A percentile compares a stretch with the other conserved stretches of the same genome.
Evolutionary conservation across 257 asterid genomes (phyloP).

Genomic region (Fraxinus cuspidata): DNA sequence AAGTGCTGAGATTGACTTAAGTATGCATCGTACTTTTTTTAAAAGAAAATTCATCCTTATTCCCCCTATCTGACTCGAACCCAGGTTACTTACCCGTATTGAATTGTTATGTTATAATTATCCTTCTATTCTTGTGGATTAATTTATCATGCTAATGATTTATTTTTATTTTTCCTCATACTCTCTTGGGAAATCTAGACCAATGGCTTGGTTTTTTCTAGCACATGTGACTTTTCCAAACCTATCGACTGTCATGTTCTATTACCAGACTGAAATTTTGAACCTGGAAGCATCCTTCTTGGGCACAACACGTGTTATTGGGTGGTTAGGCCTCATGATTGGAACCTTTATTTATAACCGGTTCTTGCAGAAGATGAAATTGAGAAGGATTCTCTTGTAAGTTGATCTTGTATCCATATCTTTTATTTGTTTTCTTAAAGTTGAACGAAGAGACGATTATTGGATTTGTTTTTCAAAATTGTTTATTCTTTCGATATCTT

Average conservation of each 20-base stretch:
- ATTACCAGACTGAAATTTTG: constrained; percentile 86
- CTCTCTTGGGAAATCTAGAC: constrained; percentile 56
- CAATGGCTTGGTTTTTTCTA: constrained; percentile 97
- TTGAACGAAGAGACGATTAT: not conserved
- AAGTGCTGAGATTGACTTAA: constrained; percentile 7
- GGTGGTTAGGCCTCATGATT: constrained; percentile 92
- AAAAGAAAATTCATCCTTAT: too few relatives aligned
- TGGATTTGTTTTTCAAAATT: not conserved
- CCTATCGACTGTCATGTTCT: constrained; percentile 85
- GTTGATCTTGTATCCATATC: constrained; percentile 33
- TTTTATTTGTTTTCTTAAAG: not conserved
- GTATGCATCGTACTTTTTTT: not conserved
- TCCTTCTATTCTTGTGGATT: constrained; percentile 7
- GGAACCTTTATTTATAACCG: constrained; percentile 81
- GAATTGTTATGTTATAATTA: not conserved
- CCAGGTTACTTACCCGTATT: not conserved
- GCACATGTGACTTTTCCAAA: constrained; percentile 88
- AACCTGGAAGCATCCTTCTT: constrained; percentile 85
- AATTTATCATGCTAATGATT: constrained; percentile 32
- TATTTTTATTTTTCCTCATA: constrained; percentile 17
- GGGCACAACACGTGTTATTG: constrained; percentile 91
- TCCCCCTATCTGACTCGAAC: too few relatives aligned
- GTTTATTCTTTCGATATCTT: not conserved
- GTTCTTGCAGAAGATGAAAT: constrained; percentile 74
- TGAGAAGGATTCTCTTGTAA: constrained; percentile 80